A percentile compares a stretch with the other conserved stretches of the same genome.
These are phyloP conservation scores for Arbutus unedo DNA, from an alignment of 148 eudicot species.

Conservation along the genomic window DNA sequence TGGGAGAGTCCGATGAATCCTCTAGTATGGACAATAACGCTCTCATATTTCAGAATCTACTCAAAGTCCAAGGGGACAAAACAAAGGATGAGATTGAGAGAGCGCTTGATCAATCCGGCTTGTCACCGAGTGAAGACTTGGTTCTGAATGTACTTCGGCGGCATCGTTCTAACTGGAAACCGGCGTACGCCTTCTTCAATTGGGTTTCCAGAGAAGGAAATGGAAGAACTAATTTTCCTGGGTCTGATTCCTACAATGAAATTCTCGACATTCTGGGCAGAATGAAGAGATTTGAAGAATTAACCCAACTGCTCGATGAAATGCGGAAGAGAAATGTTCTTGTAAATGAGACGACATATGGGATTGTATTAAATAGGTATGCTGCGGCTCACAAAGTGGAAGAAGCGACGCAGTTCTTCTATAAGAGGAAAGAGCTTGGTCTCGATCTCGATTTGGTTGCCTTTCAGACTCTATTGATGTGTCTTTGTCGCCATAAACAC, in stretches of 20 bases:
- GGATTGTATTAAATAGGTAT: constrained; percentile 55
- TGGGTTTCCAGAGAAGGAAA: constrained; percentile 41
- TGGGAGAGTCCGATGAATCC: neutral
- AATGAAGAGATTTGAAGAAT: constrained; percentile 54
- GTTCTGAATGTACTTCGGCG: constrained; percentile 61
- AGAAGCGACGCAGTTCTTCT: constrained; percentile 51
- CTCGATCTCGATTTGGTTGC: constrained; percentile 52
- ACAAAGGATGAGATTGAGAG: constrained; percentile 35
- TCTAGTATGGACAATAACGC: constrained; percentile 24
- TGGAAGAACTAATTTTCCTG: constrained; percentile 42
- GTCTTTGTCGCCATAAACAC: constrained; percentile 68
- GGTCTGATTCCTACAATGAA: constrained; percentile 50
- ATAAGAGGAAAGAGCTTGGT: constrained; percentile 58
- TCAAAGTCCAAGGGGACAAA: constrained; percentile 23
- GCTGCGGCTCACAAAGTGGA: constrained; percentile 71
- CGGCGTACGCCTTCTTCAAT: constrained; percentile 60
- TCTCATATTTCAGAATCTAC: constrained; percentile 41
- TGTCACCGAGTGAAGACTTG: constrained; percentile 41
- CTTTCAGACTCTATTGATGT: constrained; percentile 62
- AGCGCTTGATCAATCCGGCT: constrained; percentile 32
- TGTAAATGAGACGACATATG: constrained; percentile 59
- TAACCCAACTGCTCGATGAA: constrained; percentile 60
- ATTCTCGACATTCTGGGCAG: constrained; percentile 65
- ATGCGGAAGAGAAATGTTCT: constrained; percentile 51
- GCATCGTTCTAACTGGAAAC: constrained; percentile 64